Percentiles rank a stretch among this genome's conserved stretches.
Conservation (phyloP, 139 green algal species). For the Chlamydomonas applanata region DNA sequence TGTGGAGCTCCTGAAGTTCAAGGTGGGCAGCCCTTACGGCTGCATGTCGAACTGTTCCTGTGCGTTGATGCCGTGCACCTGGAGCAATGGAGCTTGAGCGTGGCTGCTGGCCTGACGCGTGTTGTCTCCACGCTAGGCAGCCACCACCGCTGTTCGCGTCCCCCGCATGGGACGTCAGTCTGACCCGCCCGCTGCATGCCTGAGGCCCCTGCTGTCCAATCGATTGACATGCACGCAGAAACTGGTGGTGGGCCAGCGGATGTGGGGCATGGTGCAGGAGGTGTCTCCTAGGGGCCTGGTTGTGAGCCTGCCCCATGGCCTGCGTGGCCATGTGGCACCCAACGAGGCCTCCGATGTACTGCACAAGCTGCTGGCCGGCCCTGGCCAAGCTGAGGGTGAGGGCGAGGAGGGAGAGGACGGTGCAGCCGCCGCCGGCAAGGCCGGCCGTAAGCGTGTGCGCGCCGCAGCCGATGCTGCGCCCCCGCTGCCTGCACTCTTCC, state of each 20-base stretch:
- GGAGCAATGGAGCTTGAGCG: too few relatives aligned
- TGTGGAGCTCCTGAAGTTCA: conserved; percentile 83
- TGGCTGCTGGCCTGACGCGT: too few relatives aligned
- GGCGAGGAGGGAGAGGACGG: background rate
- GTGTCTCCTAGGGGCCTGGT: conserved; percentile 59
- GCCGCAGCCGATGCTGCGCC: background rate
- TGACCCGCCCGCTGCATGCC: too few relatives aligned
- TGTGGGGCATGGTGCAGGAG: conserved; percentile 79
- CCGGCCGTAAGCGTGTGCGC: background rate
- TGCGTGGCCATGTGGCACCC: conserved; percentile 66
- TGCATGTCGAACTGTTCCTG: too few relatives aligned
- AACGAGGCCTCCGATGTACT: conserved; percentile 70
- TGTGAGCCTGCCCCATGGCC: conserved; percentile 80
- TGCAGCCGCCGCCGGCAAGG: background rate
- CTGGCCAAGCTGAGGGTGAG: conserved; percentile 14
- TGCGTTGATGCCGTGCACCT: too few relatives aligned
- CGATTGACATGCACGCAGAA: conserved; percentile 50
- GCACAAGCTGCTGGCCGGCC: conserved; percentile 19
- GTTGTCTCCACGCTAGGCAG: too few relatives aligned
- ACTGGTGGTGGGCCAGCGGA: conserved; percentile 58
- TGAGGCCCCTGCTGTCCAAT: too few relatives aligned
- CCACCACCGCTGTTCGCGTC: too few relatives aligned
- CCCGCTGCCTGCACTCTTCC: conserved; percentile 47
- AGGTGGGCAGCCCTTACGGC: too few relatives aligned
- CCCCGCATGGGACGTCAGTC: too few relatives aligned